Evolutionary conservation across 2,329 filamentous ascomycete species (phyloP).

Genomic region (Colletotrichum sp.): DNA sequence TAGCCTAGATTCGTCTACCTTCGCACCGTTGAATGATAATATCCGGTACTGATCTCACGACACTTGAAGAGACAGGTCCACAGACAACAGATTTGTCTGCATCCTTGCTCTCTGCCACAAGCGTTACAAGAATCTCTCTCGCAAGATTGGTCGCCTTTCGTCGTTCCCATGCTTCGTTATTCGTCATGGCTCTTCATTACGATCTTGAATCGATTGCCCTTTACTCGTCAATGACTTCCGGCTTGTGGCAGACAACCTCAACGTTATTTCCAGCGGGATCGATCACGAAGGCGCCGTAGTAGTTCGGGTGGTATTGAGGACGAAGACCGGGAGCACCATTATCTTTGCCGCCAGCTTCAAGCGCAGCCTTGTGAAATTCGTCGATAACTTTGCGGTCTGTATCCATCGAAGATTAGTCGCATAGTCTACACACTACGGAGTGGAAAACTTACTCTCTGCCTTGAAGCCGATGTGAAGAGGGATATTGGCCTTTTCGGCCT

Average conservation of each 20-base stretch:
- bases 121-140: too few relatives aligned
- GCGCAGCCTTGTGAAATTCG: constrained; percentile 45
- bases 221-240: constrained; percentile 1
- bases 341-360: constrained; percentile 48
- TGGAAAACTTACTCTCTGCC: constrained; percentile 29
- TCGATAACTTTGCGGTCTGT: constrained; percentile 47
- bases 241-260: constrained; percentile 43
- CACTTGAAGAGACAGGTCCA: too few relatives aligned
- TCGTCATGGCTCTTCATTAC: neutral
- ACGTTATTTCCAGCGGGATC: constrained; percentile 60
- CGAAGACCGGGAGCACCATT: constrained; percentile 54
- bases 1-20: neutral
- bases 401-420: neutral
- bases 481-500: constrained; percentile 14
- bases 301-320: constrained; percentile 47
- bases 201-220: neutral
- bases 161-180: neutral
- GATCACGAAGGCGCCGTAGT: constrained; percentile 56
- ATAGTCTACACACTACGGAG: neutral
- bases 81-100: neutral
- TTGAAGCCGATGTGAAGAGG: constrained; percentile 36
- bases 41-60: neutral
- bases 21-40: neutral
- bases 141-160: neutral
- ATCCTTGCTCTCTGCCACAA: neutral